These are phyloP conservation scores for Botryotinia convoluta DNA, from an alignment of 2,329 filamentous ascomycete genomes.

Conservation along the genomic window DNA sequence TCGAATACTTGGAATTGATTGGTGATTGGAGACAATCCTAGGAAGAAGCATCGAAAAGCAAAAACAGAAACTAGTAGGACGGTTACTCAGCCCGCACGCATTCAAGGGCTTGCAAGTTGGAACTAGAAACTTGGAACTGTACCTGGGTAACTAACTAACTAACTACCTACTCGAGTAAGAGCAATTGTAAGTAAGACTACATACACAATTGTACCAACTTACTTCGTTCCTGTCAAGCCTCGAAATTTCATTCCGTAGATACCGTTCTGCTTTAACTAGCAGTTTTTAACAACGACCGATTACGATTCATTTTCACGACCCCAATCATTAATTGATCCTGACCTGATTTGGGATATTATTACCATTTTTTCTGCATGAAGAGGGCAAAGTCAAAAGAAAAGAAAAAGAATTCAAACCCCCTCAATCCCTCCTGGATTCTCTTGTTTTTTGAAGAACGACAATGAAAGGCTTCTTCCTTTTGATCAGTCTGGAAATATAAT, in stretches of 20 bases:
- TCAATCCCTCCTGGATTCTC: neutral
- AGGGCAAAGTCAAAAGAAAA: conserved; percentile 6
- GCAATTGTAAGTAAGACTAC: no score
- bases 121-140: neutral
- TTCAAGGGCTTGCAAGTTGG: neutral
- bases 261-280: neutral
- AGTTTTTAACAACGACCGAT: neutral
- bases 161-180: neutral
- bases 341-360: neutral
- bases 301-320: neutral
- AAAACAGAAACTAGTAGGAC: conserved; percentile 4
- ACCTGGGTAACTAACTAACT: neutral
- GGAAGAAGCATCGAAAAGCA: conserved; percentile 2
- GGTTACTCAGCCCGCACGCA: conserved; percentile 8
- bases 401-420: conserved; percentile 10
- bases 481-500: neutral
- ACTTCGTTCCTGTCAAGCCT: neutral
- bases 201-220: neutral
- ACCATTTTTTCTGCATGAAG: neutral
- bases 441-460: conserved; percentile 1
- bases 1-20: neutral
- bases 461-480: neutral
- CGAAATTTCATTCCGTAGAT: neutral
- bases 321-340: neutral
- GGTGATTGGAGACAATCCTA: neutral